phyloP scores from a whole-genome alignment of 2,329 filamentous ascomycete genomes.

The Apiospora pterosperma region DNA sequence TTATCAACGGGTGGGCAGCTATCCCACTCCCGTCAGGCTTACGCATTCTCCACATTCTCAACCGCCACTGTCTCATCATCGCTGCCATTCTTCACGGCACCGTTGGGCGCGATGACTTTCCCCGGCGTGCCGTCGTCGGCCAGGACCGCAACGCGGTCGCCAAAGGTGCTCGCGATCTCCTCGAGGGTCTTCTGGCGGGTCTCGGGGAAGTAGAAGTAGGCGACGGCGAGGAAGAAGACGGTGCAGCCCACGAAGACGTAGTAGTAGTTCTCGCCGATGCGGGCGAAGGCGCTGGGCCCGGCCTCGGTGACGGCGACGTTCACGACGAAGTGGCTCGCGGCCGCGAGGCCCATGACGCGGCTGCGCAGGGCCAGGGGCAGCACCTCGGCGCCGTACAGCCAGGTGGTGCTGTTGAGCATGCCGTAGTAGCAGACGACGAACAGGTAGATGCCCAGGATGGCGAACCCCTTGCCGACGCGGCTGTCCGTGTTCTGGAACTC shows the following conservation, averaged over 20 bases:
- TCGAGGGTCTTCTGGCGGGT: constrained; percentile 26
- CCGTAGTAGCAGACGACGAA: constrained; percentile 52
- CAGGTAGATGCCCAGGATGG: constrained; percentile 56
- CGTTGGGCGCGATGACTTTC: neutral
- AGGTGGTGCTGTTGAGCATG: constrained; percentile 52
- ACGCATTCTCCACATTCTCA: neutral
- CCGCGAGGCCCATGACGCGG: constrained; percentile 53
- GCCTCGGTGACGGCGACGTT: constrained; percentile 53
- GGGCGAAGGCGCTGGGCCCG: constrained; percentile 53
- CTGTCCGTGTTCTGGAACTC: constrained; percentile 54
- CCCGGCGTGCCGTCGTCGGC: neutral
- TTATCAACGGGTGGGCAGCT: too few species aligned
- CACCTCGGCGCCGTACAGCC: constrained; percentile 54
- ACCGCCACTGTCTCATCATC: neutral
- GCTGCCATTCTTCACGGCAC: neutral
- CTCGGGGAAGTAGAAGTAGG: constrained; percentile 51
- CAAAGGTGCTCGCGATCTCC: constrained; percentile 21
- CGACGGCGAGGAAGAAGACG: constrained; percentile 46
- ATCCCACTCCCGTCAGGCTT: neutral
- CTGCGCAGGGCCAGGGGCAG: constrained; percentile 49
- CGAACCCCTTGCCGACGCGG: constrained; percentile 54
- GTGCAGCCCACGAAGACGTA: constrained; percentile 56
- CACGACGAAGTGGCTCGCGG: constrained; percentile 51
- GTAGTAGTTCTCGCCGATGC: constrained; percentile 57
- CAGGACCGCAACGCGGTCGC: constrained; percentile 10